phyloP scores from a whole-genome alignment of 495 filamentous ascomycete genomes.

The Mytilinidion resinicola region DNA sequence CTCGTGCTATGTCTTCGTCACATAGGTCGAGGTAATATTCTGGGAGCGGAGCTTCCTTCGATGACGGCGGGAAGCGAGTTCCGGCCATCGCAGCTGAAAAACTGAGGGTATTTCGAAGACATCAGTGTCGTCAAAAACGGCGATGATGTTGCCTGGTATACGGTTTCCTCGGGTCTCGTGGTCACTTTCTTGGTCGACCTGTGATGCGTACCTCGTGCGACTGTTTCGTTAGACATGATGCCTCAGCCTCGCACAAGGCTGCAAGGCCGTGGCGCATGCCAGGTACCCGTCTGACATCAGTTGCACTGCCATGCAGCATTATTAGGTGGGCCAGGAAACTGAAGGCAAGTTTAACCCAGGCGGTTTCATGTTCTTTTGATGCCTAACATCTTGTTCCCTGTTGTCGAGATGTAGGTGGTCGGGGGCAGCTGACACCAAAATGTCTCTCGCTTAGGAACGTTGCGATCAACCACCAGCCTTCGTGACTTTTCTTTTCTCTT shows the following conservation, averaged over 20 bases:
- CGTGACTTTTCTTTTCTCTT: not conserved
- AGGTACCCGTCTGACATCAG: no score
- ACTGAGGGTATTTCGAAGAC: no score
- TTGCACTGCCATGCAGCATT: no score
- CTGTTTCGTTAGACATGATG: not conserved
- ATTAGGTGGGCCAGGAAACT: no score
- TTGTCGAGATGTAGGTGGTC: no score
- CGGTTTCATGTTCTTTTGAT: no score
- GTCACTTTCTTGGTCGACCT: not conserved
- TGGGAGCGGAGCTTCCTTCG: slow-evolving; percentile 11
- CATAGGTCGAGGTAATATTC: slow-evolving; percentile 19
- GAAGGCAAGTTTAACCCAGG: no score
- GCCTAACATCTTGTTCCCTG: no score
- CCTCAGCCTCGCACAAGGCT: not conserved
- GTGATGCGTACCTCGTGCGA: slow-evolving; percentile 1
- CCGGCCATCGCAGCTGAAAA: not conserved
- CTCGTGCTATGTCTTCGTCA: slow-evolving; percentile 14
- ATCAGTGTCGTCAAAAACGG: not conserved
- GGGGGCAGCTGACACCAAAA: no score
- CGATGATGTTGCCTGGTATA: not conserved
- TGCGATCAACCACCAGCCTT: not conserved
- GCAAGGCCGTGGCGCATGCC: no score
- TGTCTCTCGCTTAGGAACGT: not conserved
- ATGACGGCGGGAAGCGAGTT: slow-evolving; percentile 2
- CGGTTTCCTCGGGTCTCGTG: not conserved